Evolutionary conservation across 1,284 basidiomycete species (phyloP).

Genomic region (Leccinum solheimii): DNA sequence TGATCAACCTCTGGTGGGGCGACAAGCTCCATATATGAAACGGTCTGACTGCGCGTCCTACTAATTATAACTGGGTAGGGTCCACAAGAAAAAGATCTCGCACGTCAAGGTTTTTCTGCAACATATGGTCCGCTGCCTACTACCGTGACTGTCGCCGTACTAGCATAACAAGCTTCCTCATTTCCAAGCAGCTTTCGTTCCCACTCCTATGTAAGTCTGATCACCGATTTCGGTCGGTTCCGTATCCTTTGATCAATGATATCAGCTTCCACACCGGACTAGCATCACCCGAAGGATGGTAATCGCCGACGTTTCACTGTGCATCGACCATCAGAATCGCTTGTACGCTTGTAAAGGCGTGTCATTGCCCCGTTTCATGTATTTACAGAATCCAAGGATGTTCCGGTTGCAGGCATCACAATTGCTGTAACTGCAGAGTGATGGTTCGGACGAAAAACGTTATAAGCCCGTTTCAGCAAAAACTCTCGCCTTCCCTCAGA

Average conservation of each 20-base stretch:
- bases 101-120: too few species aligned
- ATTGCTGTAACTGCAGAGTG: background rate
- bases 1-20: too few species aligned
- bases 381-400: background rate
- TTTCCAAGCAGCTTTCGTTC: too few species aligned
- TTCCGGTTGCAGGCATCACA: background rate
- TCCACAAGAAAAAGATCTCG: too few species aligned
- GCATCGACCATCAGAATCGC: background rate
- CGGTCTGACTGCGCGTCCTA: too few species aligned
- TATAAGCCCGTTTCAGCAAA: background rate
- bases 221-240: background rate
- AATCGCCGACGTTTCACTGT: background rate
- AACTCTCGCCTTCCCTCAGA: background rate
- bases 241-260: background rate
- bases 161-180: too few species aligned
- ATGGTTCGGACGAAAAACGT: background rate
- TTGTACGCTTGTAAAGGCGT: background rate
- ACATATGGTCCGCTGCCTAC: too few species aligned
- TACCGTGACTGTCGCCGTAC: too few species aligned
- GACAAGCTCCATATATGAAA: too few species aligned
- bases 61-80: too few species aligned
- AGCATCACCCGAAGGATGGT: background rate
- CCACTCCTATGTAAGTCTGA: background rate
- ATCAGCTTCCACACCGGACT: background rate
- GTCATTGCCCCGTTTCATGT: background rate